A percentile compares a stretch with the other conserved stretches of the same genome.
These are phyloP conservation scores for Thyridium curvatum DNA, from an alignment of 2,329 filamentous ascomycete genomes.

Conservation along the genomic window DNA sequence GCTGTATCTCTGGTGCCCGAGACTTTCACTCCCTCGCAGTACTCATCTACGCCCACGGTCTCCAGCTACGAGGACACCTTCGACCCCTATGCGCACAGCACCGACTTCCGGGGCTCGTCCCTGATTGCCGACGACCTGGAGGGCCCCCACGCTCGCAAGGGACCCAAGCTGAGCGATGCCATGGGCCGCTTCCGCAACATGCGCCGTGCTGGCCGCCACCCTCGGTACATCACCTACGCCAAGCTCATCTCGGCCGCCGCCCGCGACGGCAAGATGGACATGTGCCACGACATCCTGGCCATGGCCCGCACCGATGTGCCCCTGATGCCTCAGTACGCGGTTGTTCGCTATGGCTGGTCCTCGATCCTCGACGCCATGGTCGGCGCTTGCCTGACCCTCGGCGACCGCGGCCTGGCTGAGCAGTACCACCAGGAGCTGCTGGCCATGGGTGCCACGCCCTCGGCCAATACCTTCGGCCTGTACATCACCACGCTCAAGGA, in stretches of 20 bases:
- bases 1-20: slow-evolving; percentile 41
- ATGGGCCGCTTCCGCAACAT: slow-evolving; percentile 85
- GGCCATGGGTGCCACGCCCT: slow-evolving; percentile 84
- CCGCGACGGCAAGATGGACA: slow-evolving; percentile 72
- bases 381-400: slow-evolving; percentile 78
- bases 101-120: slow-evolving; percentile 89
- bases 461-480: slow-evolving; percentile 94
- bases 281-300: slow-evolving; percentile 79
- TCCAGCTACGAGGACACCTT: slow-evolving; percentile 72
- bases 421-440: slow-evolving; percentile 89
- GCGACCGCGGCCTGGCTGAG: slow-evolving; percentile 73
- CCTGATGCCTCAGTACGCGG: slow-evolving; percentile 72
- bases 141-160: slow-evolving; percentile 66
- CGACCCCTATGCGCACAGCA: slow-evolving; percentile 85
- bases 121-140: slow-evolving; percentile 87
- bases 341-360: slow-evolving; percentile 92
- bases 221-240: slow-evolving; percentile 92
- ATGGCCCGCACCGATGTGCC: slow-evolving; percentile 90
- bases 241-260: slow-evolving; percentile 90
- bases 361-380: slow-evolving; percentile 96
- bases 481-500: slow-evolving; percentile 99
- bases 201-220: slow-evolving; percentile 83
- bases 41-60: slow-evolving; percentile 46
- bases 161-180: slow-evolving; percentile 71
- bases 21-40: slow-evolving; percentile 43